These are phyloP conservation scores for Phoma herbarum DNA, from an alignment of 2,329 filamentous ascomycete genomes.

Conservation along the genomic window DNA sequence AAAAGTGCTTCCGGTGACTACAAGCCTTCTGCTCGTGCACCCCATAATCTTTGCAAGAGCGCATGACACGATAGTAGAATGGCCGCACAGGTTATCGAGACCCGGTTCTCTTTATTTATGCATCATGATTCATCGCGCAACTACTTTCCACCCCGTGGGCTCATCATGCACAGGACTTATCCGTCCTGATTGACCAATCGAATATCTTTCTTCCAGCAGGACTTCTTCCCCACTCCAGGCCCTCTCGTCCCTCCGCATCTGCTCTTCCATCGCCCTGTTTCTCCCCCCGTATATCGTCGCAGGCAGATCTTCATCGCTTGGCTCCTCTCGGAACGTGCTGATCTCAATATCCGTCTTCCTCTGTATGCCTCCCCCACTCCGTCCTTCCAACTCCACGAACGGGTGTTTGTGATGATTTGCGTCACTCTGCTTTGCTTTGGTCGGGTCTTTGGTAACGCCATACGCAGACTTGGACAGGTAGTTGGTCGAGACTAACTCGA, in stretches of 20 bases:
- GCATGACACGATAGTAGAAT: no score
- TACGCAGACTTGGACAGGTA: conserved; percentile 10
- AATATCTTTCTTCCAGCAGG: neutral
- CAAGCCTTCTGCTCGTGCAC: no score
- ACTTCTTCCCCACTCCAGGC: conserved; percentile 6
- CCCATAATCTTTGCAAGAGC: no score
- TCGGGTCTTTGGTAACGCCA: conserved; percentile 9
- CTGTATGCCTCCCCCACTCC: conserved; percentile 1
- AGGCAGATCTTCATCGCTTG: conserved; percentile 8
- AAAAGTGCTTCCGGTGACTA: no score
- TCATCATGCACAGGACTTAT: neutral
- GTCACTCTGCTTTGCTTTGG: conserved; percentile 10
- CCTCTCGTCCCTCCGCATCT: conserved; percentile 13
- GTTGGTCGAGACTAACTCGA: conserved; percentile 16
- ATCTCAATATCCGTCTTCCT: conserved; percentile 17
- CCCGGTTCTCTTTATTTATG: no score
- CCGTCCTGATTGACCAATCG: neutral
- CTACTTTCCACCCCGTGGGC: neutral
- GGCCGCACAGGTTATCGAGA: no score
- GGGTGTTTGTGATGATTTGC: conserved; percentile 3
- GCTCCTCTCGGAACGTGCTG: conserved; percentile 8
- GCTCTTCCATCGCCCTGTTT: conserved; percentile 8
- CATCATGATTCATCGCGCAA: neutral
- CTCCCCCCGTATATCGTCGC: neutral
- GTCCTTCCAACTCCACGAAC: conserved; percentile 7